Evolutionary conservation across 1,284 basidiomycete species (phyloP), one percentile per base, ranked within the genome.

Genomic region (Microbotryomycetes sp.): DNA sequence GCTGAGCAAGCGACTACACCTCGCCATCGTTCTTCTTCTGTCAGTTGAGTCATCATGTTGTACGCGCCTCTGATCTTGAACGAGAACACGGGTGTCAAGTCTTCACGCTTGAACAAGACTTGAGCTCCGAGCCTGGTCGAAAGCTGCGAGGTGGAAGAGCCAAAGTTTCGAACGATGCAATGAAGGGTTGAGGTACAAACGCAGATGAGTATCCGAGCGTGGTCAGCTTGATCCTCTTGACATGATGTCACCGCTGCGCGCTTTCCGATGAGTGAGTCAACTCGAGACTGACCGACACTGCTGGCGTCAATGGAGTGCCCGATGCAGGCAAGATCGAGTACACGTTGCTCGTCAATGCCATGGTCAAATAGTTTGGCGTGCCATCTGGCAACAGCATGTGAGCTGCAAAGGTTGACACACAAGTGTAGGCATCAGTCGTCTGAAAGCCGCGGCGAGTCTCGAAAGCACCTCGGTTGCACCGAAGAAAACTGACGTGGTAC

Each of bases 41-140:
- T 81, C 49, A 99, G 79, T 76, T 84, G 84, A 6, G 90, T 89
- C 96, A 99, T 99, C 76, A 97, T 90, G 78, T 99, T 99, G 81
- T 96, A 98, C 22, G 96, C 96, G 26, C 96, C 96, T 7, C 96
- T 81, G 59, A 96, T 92, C 75, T 99, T 99, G 85, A 99, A 99
- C 74, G 88, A 92, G 76, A 98, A 99, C 19, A 99, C 96, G 68
- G 97, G 91, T 64, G 98, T 96, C 6, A 93, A 81, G 73, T 94
- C 92, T 75, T 94, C 91, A 31, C 91, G 83, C 78, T 99, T 99
- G 64, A 99, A 82, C 83, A 88, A 91, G 76, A 99, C 88, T 72
- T 93, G 84, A 74, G 92, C 93, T 2, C 96, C 96, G 1, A 97
- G 80, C 65, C 87, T 84, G 63, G 86, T 78, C 66, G 90, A 94